Evolutionary conservation across 2,329 filamentous ascomycete species (phyloP).

Genomic region (Xylaria sp.): DNA sequence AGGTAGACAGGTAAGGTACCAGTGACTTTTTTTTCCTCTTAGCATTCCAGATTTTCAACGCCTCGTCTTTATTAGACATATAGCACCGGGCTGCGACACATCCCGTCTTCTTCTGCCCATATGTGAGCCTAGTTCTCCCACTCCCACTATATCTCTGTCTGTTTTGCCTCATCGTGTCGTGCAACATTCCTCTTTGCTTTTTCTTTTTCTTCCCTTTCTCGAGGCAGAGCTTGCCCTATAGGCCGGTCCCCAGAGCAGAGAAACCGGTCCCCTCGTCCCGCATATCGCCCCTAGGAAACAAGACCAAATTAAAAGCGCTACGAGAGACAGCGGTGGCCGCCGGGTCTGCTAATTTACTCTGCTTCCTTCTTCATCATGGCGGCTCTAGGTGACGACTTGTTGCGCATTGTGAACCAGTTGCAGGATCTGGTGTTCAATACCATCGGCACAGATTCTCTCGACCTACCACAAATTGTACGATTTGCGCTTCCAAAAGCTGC

Average conservation of each 20-base stretch:
- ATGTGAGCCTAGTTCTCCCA: conserved; percentile 8
- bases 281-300: conserved; percentile 10
- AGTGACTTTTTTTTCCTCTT: conserved; percentile 4
- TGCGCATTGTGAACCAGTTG: conserved; percentile 95
- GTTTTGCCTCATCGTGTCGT: neutral
- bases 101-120: conserved; percentile 9
- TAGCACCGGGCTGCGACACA: conserved; percentile 21
- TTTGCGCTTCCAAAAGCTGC: conserved; percentile 19
- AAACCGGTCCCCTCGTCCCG: conserved; percentile 6
- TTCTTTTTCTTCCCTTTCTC: conserved; percentile 4
- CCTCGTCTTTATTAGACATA: conserved; percentile 14
- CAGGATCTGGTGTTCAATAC: conserved; percentile 99
- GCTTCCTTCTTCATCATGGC: conserved; percentile 65
- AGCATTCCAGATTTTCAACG: conserved; percentile 23
- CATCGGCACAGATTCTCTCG: conserved; percentile 96
- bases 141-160: no score
- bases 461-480: conserved; percentile 95
- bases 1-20: conserved; percentile 9
- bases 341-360: conserved; percentile 1
- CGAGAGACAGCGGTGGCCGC: conserved; percentile 6
- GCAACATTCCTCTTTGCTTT: neutral
- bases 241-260: conserved; percentile 11
- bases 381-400: conserved; percentile 91
- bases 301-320: neutral
- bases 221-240: conserved; percentile 7